Percentiles rank a stretch among this genome's conserved stretches.
Conservation (phyloP, 768 basidiomycete genomes). For the Suillus bovinus region DNA sequence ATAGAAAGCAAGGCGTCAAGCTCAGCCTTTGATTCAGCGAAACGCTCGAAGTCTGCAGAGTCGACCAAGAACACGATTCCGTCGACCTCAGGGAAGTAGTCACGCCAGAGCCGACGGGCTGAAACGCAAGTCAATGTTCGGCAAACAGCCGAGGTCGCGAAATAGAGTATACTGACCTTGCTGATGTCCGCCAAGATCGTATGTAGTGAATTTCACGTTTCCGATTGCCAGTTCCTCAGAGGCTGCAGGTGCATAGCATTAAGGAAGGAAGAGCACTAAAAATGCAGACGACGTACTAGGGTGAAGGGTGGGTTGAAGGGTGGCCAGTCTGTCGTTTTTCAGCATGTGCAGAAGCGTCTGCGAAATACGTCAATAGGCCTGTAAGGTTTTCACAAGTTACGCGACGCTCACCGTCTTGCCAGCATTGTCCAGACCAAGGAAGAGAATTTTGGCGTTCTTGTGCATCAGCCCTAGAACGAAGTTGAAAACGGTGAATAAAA, state of each 20-base stretch:
- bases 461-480: slow-evolving; percentile 70
- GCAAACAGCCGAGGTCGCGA: slow-evolving; percentile 1
- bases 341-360: slow-evolving; percentile 98
- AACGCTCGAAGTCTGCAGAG: slow-evolving; percentile 94
- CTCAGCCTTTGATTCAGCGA: slow-evolving; percentile 95
- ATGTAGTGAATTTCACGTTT: slow-evolving; percentile 98
- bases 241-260: slow-evolving; percentile 48
- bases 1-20: slow-evolving; percentile 94
- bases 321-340: slow-evolving; percentile 98
- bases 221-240: slow-evolving; percentile 99
- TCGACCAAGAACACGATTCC: slow-evolving; percentile 99
- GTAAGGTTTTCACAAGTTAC: slow-evolving; percentile 1
- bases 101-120: slow-evolving; percentile 98
- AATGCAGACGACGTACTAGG: slow-evolving; percentile 66
- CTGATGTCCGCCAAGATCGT: slow-evolving; percentile 96
- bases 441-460: slow-evolving; percentile 99
- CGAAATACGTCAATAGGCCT: slow-evolving; percentile 11
- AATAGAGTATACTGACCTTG: slow-evolving; percentile 62
- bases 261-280: background rate
- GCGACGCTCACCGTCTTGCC: slow-evolving; percentile 84
- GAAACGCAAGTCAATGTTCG: background rate
- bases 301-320: slow-evolving; percentile 96
- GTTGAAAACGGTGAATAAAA: slow-evolving; percentile 9
- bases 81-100: slow-evolving; percentile 99
- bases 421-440: slow-evolving; percentile 98